phyloP scores from a whole-genome alignment of 2,329 filamentous ascomycete genomes.

The Karstenula rhodostoma region DNA sequence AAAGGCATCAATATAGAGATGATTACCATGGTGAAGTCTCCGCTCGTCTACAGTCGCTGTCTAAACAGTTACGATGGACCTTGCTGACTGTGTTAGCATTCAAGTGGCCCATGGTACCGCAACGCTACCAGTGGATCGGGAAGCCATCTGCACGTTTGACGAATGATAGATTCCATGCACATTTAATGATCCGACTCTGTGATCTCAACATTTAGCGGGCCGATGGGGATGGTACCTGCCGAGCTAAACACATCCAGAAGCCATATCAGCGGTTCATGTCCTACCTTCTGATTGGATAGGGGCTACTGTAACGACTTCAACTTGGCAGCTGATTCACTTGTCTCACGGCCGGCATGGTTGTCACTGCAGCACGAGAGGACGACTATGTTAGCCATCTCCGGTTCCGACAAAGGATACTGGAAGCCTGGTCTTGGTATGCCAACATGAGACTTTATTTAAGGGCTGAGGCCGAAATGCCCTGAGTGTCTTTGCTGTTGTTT shows the following conservation, averaged over 20 bases:
- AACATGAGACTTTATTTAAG: background rate
- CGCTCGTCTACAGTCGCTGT: background rate
- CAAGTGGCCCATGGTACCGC: background rate
- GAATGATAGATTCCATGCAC: background rate
- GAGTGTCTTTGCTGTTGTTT: background rate
- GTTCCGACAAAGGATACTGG: background rate
- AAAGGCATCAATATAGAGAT: background rate
- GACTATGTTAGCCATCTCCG: background rate
- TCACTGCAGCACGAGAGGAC: background rate
- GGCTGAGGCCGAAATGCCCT: background rate
- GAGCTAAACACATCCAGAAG: background rate
- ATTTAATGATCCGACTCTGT: background rate
- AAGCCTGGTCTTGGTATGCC: background rate
- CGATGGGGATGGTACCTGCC: constrained; percentile 8
- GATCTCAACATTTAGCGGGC: constrained; percentile 10
- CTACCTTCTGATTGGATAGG: background rate
- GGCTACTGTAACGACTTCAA: background rate
- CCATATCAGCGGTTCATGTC: background rate
- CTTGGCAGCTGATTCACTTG: background rate
- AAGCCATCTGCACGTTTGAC: background rate
- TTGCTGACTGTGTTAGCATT: background rate
- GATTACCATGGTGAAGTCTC: background rate
- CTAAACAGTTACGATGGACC: background rate
- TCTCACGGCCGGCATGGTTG: background rate
- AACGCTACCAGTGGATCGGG: background rate